phyloP scores from a whole-genome alignment of 2,329 filamentous ascomycete genomes.

The Neurospora crassa region DNA sequence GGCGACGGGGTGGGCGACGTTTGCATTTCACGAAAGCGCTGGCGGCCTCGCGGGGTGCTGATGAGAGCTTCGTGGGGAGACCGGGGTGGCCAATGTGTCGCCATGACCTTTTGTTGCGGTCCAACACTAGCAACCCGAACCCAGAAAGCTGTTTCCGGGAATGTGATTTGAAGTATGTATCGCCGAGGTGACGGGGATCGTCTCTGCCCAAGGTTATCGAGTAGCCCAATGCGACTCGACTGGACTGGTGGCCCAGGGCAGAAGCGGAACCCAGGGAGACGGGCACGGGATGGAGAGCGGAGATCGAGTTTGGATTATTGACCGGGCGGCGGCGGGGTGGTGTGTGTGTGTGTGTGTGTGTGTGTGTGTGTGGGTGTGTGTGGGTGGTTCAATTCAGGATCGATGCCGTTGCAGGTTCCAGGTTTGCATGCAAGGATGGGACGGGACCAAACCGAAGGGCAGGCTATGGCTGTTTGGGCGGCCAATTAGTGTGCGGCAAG shows the following conservation, averaged over 20 bases:
- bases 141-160: not conserved
- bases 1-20: constrained; percentile 60
- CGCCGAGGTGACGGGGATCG: not conserved
- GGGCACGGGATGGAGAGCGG: not conserved
- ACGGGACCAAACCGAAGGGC: not conserved
- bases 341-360: not conserved
- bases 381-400: not conserved
- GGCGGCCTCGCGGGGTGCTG: constrained; percentile 68
- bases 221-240: not conserved
- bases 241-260: not conserved
- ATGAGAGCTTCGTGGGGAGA: constrained; percentile 56
- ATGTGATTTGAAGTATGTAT: not conserved
- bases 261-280: not conserved
- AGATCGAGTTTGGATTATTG: not conserved
- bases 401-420: not conserved
- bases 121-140: not conserved
- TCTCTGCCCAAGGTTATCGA: not conserved
- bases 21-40: constrained; percentile 59
- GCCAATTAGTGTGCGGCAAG: not conserved
- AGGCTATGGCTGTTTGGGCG: not conserved
- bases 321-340: not conserved
- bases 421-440: not conserved
- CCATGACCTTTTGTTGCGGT: constrained; percentile 22
- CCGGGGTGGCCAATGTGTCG: constrained; percentile 55
- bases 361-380: not conserved